Evolutionary conservation across 495 filamentous ascomycete genomes (phyloP).

Genomic region (Penicillium bovifimosum): DNA sequence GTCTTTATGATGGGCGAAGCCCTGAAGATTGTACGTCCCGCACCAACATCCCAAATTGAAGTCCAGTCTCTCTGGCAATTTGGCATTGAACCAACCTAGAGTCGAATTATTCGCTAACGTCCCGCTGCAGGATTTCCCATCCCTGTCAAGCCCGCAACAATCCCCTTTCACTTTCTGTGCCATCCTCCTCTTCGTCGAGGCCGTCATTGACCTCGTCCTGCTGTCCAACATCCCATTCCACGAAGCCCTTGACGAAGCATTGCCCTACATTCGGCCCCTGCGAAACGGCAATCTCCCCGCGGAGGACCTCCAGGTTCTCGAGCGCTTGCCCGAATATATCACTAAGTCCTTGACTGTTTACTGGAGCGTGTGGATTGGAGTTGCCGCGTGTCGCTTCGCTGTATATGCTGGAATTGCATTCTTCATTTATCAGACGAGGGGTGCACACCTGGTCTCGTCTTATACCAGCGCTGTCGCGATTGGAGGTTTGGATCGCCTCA

Average conservation of each 20-base stretch:
- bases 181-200: conserved; percentile 59
- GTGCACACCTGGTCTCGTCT: conserved; percentile 29
- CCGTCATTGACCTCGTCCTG: conserved; percentile 67
- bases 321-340: conserved; percentile 36
- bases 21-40: conserved; percentile 60
- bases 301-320: conserved; percentile 27
- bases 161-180: conserved; percentile 67
- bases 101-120: conserved; percentile 27
- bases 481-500: conserved; percentile 52
- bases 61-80: not conserved
- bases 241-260: conserved; percentile 34
- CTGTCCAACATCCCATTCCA: conserved; percentile 48
- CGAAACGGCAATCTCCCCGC: conserved; percentile 24
- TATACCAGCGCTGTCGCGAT: conserved; percentile 21
- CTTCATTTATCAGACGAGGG: conserved; percentile 61
- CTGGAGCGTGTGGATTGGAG: conserved; percentile 71
- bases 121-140: conserved; percentile 36
- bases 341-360: conserved; percentile 36
- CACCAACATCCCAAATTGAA: not conserved
- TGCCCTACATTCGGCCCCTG: conserved; percentile 25
- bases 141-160: conserved; percentile 54
- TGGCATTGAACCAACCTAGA: not conserved
- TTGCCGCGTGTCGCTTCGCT: conserved; percentile 61
- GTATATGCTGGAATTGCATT: conserved; percentile 61
- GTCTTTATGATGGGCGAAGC: conserved; percentile 81